Percentiles rank a stretch among this genome's conserved stretches.
phyloP scores from a whole-genome alignment of 192 early-diverging fungal species.

The Entomortierella parvispora region DNA sequence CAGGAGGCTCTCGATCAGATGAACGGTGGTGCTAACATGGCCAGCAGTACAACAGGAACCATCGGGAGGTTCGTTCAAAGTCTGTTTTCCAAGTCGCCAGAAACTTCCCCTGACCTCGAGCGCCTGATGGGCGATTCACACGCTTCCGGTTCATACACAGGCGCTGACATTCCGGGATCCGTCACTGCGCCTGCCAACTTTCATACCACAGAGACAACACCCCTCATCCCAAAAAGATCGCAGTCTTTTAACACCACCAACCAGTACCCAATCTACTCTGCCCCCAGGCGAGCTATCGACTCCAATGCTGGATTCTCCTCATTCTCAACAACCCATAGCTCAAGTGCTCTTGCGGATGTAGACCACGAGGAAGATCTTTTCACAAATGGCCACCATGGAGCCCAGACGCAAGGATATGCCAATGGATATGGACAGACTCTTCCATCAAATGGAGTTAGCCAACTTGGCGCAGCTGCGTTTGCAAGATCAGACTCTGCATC shows the following conservation, averaged over 20 bases:
- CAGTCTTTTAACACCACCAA: conserved; percentile 11
- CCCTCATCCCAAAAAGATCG: conserved; percentile 12
- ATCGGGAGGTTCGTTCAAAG: conserved; percentile 44
- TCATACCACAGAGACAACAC: conserved; percentile 34
- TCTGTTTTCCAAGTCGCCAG: conserved; percentile 42
- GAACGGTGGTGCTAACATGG: conserved; percentile 12
- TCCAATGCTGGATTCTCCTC: conserved; percentile 21
- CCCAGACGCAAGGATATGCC: too few species aligned
- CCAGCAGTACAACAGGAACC: conserved; percentile 34
- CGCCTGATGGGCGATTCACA: not conserved
- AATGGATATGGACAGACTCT: too few species aligned
- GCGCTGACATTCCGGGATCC: conserved; percentile 37
- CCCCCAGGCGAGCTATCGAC: conserved; percentile 1
- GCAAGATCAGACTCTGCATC: not conserved
- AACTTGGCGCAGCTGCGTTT: too few species aligned
- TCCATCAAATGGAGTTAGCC: too few species aligned
- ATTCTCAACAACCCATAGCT: conserved; percentile 23
- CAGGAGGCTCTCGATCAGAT: conserved; percentile 34
- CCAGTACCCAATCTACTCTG: conserved; percentile 7
- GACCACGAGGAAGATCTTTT: not conserved
- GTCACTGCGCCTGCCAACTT: conserved; percentile 30
- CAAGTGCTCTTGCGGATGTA: not conserved
- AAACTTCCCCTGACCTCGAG: not conserved
- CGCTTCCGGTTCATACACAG: conserved; percentile 9
- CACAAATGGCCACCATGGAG: not conserved